Base-by-base conservation (phyloP, 2,329 filamentous ascomycete genomes). In the Microcyclospora tardicrescens region DNA sequence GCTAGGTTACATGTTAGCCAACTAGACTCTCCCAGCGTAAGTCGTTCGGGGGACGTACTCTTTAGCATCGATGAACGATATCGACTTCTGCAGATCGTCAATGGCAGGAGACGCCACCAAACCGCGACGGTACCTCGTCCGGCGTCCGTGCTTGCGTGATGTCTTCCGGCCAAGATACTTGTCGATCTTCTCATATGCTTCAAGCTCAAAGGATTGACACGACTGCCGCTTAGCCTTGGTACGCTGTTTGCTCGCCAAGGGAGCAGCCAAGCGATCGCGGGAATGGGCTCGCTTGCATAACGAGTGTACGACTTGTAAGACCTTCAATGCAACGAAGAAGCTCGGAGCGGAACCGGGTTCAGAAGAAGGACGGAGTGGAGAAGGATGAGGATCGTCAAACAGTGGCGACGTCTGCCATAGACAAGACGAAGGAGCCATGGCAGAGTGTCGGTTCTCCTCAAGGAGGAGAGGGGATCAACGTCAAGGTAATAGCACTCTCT, bases 281-380 rank as follows among this genome's bases (percentile, higher is more conserved):
- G 51, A 54, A 51, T 55, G 54, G 33, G 59, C 52, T 39, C 59
- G 57, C 43, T 54, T 57, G 38, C 59, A 56, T 38, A 64, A 57
- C 39, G 56, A 52, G 36, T 57, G 54, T 47, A 63, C 53, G 45
- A 62, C 53, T 47, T 58, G 55, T 37, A 63, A 48, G 39, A 62
- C 53, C 44, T 56, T 56, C 46, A 59, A 56, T 19, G 59, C 57
- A 39, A 62, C 51, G 48, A 56, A 50, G 38, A 63, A 49, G 42
- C 50, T 55, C 16, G 47, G 38, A 24, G 19, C 19, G 8, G 19
- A 24, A 24, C 5, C 19, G 19, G 19, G 4, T 5, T 24, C 8
- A 24, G 19, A 24, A 24, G 19, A 24, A 24, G 19, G 8, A 5
- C 19, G 19, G 8, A 24, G 19, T 8, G 19, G 8, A 8, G 19